A percentile compares a stretch with the other conserved stretches of the same genome.
Evolutionary conservation across 2,329 filamentous ascomycete species (phyloP).

Genomic region (Xylariales sp.): DNA sequence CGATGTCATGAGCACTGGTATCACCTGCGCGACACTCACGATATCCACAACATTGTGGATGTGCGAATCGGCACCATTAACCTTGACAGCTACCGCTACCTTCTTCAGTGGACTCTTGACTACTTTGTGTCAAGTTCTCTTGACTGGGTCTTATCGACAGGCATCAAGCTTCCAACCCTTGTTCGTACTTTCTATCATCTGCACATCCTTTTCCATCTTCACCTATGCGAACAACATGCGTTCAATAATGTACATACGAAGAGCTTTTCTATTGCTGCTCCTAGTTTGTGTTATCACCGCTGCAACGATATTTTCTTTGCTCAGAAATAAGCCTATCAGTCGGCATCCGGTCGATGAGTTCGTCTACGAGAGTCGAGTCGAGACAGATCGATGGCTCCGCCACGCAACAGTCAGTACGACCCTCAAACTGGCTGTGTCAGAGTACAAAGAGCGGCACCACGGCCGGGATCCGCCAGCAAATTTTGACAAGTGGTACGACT

Average conservation of each 20-base stretch:
- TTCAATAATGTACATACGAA: conserved; percentile 37
- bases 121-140: conserved; percentile 30
- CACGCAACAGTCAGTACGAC: conserved; percentile 43
- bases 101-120: conserved; percentile 36
- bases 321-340: conserved; percentile 24
- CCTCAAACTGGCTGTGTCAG: conserved; percentile 39
- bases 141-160: conserved; percentile 42
- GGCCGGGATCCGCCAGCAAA: conserved; percentile 70
- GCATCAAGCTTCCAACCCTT: conserved; percentile 31
- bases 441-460: conserved; percentile 50
- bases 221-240: conserved; percentile 39
- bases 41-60: conserved; percentile 42
- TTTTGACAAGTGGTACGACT: conserved; percentile 82
- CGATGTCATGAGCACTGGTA: conserved; percentile 44
- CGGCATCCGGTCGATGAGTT: conserved; percentile 44
- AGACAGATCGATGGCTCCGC: conserved; percentile 44
- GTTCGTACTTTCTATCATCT: conserved; percentile 33
- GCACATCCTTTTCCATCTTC: conserved; percentile 37
- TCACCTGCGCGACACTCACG: conserved; percentile 38
- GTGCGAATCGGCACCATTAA: conserved; percentile 41
- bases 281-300: conserved; percentile 33
- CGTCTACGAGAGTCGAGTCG: conserved; percentile 43
- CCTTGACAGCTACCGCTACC: conserved; percentile 37
- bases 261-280: conserved; percentile 34
- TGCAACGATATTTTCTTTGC: conserved; percentile 31